Conservation (phyloP, 148 eudicot genomes). For the Rhododendron mucronatum region DNA sequence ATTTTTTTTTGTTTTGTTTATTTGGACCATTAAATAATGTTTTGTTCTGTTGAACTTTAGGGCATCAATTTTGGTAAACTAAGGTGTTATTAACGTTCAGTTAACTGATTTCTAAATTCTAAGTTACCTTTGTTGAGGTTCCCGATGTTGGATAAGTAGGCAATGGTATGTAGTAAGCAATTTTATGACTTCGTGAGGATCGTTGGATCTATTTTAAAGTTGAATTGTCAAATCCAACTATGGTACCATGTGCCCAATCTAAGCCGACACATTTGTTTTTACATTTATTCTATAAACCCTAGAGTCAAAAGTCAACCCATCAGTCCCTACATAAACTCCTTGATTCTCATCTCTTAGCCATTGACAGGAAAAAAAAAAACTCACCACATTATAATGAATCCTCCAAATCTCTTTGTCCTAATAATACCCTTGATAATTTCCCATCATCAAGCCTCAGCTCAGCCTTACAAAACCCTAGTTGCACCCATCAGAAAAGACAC, state of each 20-base stretch:
- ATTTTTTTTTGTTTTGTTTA: too few relatives aligned
- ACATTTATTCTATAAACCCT: background rate
- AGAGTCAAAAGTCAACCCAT: background rate
- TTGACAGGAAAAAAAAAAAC: background rate
- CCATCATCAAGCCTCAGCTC: slow-evolving; percentile 15
- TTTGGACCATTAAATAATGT: background rate
- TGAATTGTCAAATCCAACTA: too few relatives aligned
- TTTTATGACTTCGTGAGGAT: too few relatives aligned
- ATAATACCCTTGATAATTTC: background rate
- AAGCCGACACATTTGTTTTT: too few relatives aligned
- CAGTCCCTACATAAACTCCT: background rate
- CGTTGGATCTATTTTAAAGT: too few relatives aligned
- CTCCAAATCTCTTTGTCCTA: background rate
- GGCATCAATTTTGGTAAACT: background rate
- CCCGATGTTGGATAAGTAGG: background rate
- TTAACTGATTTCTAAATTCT: background rate
- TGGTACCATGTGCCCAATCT: too few relatives aligned
- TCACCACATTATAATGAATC: background rate
- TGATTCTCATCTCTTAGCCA: background rate
- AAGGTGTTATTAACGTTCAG: background rate
- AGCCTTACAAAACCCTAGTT: slow-evolving; percentile 17
- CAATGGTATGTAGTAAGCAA: background rate
- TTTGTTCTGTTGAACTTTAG: background rate
- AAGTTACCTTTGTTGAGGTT: background rate
- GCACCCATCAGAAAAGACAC: slow-evolving; percentile 23